Conservation (phyloP, 179 eudicot genomes). For the Silene noctiflora region DNA sequence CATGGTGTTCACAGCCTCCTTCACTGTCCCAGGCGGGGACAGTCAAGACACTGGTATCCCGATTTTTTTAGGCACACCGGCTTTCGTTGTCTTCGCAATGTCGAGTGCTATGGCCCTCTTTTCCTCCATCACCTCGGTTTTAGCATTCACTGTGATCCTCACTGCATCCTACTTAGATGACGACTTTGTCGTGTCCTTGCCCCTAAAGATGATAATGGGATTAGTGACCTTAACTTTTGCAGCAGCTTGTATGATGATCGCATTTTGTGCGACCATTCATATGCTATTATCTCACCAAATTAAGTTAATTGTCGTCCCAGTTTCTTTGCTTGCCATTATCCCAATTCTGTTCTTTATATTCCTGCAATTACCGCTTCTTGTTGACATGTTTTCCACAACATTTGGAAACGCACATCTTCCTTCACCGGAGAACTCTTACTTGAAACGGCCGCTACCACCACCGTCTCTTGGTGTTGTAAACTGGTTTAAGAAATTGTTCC, state of each 20-base stretch:
- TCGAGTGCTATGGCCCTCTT: constrained; percentile 28
- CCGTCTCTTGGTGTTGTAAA: constrained; percentile 18
- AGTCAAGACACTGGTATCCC: constrained; percentile 20
- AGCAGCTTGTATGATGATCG: constrained; percentile 23
- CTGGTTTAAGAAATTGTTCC: constrained; percentile 6
- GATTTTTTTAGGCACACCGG: neutral
- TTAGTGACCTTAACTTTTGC: constrained; percentile 23
- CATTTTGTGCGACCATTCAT: constrained; percentile 22
- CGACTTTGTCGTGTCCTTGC: constrained; percentile 19
- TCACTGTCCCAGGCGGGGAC: constrained; percentile 28
- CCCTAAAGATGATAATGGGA: constrained; percentile 18
- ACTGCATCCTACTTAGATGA: constrained; percentile 20
- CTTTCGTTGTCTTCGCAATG: constrained; percentile 18
- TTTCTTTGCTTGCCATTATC: constrained; percentile 14
- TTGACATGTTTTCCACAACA: constrained; percentile 10
- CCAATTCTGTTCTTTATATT: constrained; percentile 18
- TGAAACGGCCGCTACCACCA: constrained; percentile 16
- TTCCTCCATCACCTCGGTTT: constrained; percentile 18
- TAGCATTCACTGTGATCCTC: constrained; percentile 25
- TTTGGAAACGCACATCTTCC: constrained; percentile 22
- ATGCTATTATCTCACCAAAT: constrained; percentile 10
- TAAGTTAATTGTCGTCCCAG: constrained; percentile 18
- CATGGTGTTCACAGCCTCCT: constrained; percentile 24
- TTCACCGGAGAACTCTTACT: constrained; percentile 15
- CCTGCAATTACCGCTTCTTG: constrained; percentile 23